phyloP scores from a whole-genome alignment of 345 rosid species.

The Bretschneidera sinensis region DNA sequence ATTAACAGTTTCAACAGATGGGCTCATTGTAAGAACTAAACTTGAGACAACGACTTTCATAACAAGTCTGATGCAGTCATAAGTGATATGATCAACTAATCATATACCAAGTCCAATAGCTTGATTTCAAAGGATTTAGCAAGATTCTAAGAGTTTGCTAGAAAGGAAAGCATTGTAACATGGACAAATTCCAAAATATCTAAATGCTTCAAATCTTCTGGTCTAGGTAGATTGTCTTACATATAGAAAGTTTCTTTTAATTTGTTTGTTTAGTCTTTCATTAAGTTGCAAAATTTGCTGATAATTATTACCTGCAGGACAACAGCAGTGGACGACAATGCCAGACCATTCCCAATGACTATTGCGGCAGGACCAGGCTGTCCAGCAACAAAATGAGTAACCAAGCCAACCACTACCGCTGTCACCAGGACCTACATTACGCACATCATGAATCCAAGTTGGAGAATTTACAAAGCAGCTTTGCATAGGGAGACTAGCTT shows the following conservation, averaged over 20 bases:
- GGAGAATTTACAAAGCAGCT: slow-evolving; percentile 8
- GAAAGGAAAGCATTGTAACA: not conserved
- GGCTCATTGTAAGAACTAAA: too few species aligned
- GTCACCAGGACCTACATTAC: slow-evolving; percentile 81
- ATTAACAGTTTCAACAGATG: too few species aligned
- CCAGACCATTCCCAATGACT: slow-evolving; percentile 96
- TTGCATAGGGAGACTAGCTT: too few species aligned
- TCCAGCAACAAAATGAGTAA: slow-evolving; percentile 73
- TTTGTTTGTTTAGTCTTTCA: too few species aligned
- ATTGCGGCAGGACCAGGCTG: slow-evolving; percentile 91
- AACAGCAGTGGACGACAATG: slow-evolving; percentile 96
- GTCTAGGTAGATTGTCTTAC: slow-evolving; percentile 9
- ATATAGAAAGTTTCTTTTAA: not conserved
- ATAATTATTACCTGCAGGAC: slow-evolving; percentile 70
- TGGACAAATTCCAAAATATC: not conserved
- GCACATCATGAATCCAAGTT: slow-evolving; percentile 17
- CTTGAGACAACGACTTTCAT: too few species aligned
- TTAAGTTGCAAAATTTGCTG: slow-evolving; percentile 8
- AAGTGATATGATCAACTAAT: too few species aligned
- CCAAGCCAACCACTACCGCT: slow-evolving; percentile 80
- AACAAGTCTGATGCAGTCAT: not conserved
- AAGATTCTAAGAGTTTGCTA: too few species aligned
- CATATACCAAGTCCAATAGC: too few species aligned
- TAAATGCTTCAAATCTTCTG: slow-evolving; percentile 8
- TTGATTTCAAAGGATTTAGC: not conserved